phyloP scores from a whole-genome alignment of 2,329 filamentous ascomycete species.

The Fusarium gaditjirri region DNA sequence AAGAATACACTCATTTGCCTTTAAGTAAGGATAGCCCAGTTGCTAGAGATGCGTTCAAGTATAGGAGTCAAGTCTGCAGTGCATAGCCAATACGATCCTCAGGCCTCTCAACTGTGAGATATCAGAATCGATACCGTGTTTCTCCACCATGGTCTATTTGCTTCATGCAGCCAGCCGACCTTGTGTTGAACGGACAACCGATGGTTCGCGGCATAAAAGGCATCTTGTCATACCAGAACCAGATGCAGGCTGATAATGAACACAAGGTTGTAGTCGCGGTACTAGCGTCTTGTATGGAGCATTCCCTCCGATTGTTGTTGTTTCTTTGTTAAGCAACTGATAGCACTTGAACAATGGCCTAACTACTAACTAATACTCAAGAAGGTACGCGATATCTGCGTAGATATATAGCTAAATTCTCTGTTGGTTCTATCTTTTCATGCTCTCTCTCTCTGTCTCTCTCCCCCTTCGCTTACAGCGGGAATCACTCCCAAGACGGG shows the following conservation, averaged over 20 bases:
- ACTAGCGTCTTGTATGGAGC: not conserved
- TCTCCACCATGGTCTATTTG: not conserved
- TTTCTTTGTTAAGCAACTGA: not conserved
- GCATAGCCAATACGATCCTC: not conserved
- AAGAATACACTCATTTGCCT: not conserved
- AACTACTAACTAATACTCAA: not conserved
- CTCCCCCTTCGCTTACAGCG: slow-evolving; percentile 14
- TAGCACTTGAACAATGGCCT: not conserved
- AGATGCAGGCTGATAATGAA: not conserved
- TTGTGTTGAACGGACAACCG: not conserved
- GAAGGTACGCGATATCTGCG: not conserved
- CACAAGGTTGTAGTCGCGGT: not conserved
- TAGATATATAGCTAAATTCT: not conserved
- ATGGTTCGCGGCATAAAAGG: not conserved
- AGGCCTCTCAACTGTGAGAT: not conserved
- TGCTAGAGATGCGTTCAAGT: slow-evolving; percentile 13
- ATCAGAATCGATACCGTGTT: not conserved
- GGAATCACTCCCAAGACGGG: slow-evolving; percentile 12
- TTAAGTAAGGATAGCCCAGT: not conserved
- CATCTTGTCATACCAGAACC: slow-evolving; percentile 13
- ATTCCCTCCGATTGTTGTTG: not conserved
- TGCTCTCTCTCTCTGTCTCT: not conserved
- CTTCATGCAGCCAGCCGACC: slow-evolving; percentile 24
- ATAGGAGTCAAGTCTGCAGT: not conserved
- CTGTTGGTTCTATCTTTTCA: not conserved